Evolutionary conservation across 768 basidiomycete species (phyloP), one percentile per base, ranked within the genome.

Genomic region (Mycena galericulata): DNA sequence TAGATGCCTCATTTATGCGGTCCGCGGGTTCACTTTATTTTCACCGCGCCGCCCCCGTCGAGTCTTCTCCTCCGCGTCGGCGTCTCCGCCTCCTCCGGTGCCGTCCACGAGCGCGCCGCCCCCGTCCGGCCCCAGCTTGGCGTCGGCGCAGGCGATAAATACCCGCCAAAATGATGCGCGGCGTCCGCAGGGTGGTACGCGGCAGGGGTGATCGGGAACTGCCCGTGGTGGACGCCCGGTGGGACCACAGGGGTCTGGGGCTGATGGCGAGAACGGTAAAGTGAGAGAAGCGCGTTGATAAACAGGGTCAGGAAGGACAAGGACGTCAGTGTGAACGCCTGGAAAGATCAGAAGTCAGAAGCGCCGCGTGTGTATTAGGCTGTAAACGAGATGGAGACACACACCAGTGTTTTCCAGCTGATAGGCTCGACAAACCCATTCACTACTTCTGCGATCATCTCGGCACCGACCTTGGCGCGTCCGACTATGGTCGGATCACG

Each of bases 401-500:
- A 79, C 69, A 95, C 97, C 79, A 98, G 82, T 15, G 96, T 96
- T 82, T 97, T 98, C 95, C 96, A 98, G 78, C 93, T 96, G 80
- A 99, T 97, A 54, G 93, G 93, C 76, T 99, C 97, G 17, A 99
- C 94, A 76, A 99, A 99, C 1, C 95, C 91, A 77, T 98, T 98
- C 69, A 98, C 91, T 47, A 98, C 93, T 76, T 98, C 97, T 58
- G 95, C 97, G 79, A 99, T 91, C 64, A 98, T 89, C 84, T 98
- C 96, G 64, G 97, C 96, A 47, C 93, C 91, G 71, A 99, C 92
- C 74, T 89, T 90, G 66, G 96, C 94, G 65, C 95, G 92, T 1
- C 95, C 95, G 45, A 97, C 89, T 43, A 92, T 90, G 22, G 91
- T 90, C 61, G 97, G 95, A 83, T 98, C 97, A 66, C 94, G 91